A percentile compares a stretch with the other conserved stretches of the same genome.
phyloP scores from a whole-genome alignment of 352 stramenopile species.

The Globisporangium nagaii region DNA sequence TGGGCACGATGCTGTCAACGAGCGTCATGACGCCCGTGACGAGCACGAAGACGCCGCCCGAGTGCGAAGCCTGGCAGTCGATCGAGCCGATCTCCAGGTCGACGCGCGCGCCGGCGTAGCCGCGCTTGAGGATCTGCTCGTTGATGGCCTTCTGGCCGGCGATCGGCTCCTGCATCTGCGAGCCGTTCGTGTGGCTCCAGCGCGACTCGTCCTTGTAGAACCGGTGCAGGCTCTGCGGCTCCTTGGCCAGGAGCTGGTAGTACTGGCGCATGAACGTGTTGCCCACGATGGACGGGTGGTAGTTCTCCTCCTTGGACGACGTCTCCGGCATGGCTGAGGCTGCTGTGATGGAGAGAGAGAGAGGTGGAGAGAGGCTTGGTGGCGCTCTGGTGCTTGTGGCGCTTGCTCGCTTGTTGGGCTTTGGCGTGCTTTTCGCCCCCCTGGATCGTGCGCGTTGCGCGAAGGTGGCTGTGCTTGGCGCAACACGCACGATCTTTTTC shows the following conservation, averaged over 20 bases:
- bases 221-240: conserved; percentile 77
- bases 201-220: conserved; percentile 87
- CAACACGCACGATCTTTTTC: conserved; percentile 8
- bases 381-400: neutral
- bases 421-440: neutral
- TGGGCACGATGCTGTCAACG: conserved; percentile 31
- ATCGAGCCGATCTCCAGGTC: conserved; percentile 82
- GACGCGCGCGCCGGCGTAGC: conserved; percentile 70
- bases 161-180: conserved; percentile 78
- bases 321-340: conserved; percentile 12
- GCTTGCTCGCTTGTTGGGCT: neutral
- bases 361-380: neutral
- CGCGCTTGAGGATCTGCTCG: conserved; percentile 74
- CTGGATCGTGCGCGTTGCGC: neutral
- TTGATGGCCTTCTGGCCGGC: conserved; percentile 76
- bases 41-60: conserved; percentile 74
- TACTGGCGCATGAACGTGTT: conserved; percentile 89
- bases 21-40: conserved; percentile 87
- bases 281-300: conserved; percentile 64
- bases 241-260: conserved; percentile 84
- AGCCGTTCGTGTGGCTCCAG: conserved; percentile 77
- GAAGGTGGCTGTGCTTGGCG: neutral
- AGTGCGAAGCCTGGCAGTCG: conserved; percentile 74
- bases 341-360: conserved; percentile 15
- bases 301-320: conserved; percentile 27